Conservation (phyloP, 1,139 yeast species). For the Taphrina communis region DNA sequence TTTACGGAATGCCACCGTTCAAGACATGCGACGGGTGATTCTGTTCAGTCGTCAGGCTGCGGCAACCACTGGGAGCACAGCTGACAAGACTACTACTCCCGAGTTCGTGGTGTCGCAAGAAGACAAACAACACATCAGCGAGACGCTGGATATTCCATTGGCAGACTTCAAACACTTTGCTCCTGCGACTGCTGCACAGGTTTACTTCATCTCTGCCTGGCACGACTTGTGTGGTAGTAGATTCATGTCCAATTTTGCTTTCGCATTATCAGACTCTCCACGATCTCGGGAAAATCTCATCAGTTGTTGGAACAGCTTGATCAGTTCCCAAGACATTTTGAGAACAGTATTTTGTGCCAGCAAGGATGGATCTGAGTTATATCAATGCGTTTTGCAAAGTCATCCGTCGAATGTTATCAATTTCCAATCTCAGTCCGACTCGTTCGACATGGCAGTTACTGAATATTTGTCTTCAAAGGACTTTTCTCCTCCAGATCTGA, state of each 20-base stretch:
- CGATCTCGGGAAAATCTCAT: slow-evolving; percentile 30
- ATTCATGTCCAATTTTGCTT: slow-evolving; percentile 45
- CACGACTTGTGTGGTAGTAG: slow-evolving; percentile 27
- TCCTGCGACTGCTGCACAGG: slow-evolving; percentile 46
- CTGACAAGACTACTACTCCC: background rate
- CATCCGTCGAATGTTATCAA: slow-evolving; percentile 9
- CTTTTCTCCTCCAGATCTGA: slow-evolving; percentile 34
- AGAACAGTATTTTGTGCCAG: slow-evolving; percentile 45
- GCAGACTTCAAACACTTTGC: slow-evolving; percentile 38
- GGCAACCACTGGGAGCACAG: background rate
- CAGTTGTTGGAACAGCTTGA: slow-evolving; percentile 44
- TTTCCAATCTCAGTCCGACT: slow-evolving; percentile 27
- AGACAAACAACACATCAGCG: background rate
- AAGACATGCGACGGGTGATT: slow-evolving; percentile 32
- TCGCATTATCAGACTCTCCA: background rate
- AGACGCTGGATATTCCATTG: background rate
- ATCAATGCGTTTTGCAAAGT: slow-evolving; percentile 43
- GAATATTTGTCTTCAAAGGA: slow-evolving; percentile 5
- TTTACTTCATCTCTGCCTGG: slow-evolving; percentile 47
- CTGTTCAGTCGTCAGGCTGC: background rate
- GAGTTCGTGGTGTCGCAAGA: background rate
- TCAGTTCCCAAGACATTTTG: slow-evolving; percentile 40
- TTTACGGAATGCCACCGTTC: slow-evolving; percentile 42
- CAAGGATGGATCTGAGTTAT: slow-evolving; percentile 34
- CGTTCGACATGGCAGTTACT: slow-evolving; percentile 24